These are phyloP conservation scores for Incumbomyces lentus DNA, from an alignment of 2,329 filamentous ascomycete species.

Conservation along the genomic window DNA sequence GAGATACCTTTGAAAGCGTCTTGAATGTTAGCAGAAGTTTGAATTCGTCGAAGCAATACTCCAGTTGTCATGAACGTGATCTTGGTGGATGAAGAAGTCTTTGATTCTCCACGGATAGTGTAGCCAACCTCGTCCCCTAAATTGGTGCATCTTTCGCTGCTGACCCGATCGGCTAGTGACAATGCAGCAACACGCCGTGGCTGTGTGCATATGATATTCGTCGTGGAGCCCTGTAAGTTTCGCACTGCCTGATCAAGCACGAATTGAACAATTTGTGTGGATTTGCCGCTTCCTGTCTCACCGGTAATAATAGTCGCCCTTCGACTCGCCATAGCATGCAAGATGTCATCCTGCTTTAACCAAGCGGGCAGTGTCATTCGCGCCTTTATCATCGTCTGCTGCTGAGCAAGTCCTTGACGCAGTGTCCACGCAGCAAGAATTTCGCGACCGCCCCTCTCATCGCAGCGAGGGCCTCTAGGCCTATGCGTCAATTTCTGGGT, in stretches of 20 bases:
- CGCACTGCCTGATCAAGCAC: slow-evolving; percentile 82
- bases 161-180: slow-evolving; percentile 85
- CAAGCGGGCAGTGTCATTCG: slow-evolving; percentile 76
- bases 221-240: slow-evolving; percentile 60
- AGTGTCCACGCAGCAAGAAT: slow-evolving; percentile 55
- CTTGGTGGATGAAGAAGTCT: slow-evolving; percentile 62
- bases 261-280: slow-evolving; percentile 93
- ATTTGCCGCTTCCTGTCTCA: slow-evolving; percentile 94
- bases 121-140: slow-evolving; percentile 89
- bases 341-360: slow-evolving; percentile 66
- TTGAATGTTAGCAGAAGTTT: slow-evolving; percentile 42
- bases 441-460: slow-evolving; percentile 27
- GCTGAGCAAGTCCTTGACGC: slow-evolving; percentile 53
- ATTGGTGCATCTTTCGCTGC: slow-evolving; percentile 71
- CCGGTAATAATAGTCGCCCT: slow-evolving; percentile 95
- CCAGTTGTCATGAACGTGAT: slow-evolving; percentile 95
- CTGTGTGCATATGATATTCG: slow-evolving; percentile 92
- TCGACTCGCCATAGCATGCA: slow-evolving; percentile 61
- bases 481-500: neutral
- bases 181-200: slow-evolving; percentile 89
- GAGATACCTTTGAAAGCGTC: slow-evolving; percentile 79
- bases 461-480: slow-evolving; percentile 1
- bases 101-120: slow-evolving; percentile 81
- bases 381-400: slow-evolving; percentile 64
- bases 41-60: slow-evolving; percentile 80